phyloP scores from a whole-genome alignment of 768 basidiomycete genomes.

The Termitomyces sp. region DNA sequence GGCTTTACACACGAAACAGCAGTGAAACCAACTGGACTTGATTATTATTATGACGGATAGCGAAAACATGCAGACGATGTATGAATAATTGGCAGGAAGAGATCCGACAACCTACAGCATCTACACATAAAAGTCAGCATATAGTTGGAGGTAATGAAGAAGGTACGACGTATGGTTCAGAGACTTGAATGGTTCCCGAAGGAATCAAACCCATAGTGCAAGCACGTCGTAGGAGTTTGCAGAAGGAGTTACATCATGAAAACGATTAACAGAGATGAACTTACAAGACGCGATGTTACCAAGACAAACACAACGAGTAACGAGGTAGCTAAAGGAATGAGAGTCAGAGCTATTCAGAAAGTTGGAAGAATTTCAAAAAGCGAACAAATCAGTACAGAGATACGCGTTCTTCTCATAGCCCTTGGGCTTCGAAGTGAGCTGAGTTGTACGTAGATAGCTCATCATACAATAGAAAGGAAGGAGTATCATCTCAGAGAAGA shows the following conservation, averaged over 20 bases:
- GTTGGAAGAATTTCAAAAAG: not conserved
- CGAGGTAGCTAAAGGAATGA: not conserved
- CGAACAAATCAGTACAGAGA: slow-evolving; percentile 29
- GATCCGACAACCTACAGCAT: not conserved
- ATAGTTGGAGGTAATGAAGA: not conserved
- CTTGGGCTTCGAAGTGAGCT: slow-evolving; percentile 59
- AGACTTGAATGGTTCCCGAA: slow-evolving; percentile 82
- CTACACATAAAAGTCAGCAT: not conserved
- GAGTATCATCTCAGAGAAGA: not conserved
- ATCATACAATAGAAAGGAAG: slow-evolving; percentile 1
- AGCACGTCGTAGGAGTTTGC: slow-evolving; percentile 51
- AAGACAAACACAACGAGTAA: not conserved
- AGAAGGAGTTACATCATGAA: slow-evolving; percentile 37
- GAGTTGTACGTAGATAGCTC: slow-evolving; percentile 32
- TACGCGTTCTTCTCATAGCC: slow-evolving; percentile 51
- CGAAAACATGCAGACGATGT: not conserved
- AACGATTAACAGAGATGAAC: slow-evolving; percentile 7
- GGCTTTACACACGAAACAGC: not conserved
- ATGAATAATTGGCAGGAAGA: not conserved
- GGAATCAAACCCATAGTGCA: slow-evolving; percentile 56
- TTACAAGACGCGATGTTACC: slow-evolving; percentile 17
- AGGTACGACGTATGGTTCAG: slow-evolving; percentile 32
- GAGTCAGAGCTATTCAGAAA: not conserved
- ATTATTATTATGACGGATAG: not conserved
- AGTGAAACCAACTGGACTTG: not conserved